Conservation (phyloP, 306 rosid genomes). For the Dryas octopetala region DNA sequence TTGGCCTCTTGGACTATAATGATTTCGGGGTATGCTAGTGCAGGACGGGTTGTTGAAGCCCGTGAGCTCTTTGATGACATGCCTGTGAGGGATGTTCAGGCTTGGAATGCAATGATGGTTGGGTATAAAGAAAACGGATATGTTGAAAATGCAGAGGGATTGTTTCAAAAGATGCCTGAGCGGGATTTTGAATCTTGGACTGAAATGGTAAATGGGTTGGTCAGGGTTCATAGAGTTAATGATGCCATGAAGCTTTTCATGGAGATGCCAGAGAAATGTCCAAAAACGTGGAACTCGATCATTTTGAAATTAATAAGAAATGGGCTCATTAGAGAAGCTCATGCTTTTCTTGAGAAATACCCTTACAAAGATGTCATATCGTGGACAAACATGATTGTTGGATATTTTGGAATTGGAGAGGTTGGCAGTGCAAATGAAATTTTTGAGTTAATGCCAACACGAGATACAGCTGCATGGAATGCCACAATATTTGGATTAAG, state of each 20-base stretch:
- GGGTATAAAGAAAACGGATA: conserved; percentile 44
- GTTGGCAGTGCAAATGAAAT: conserved; percentile 34
- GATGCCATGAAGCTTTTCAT: conserved; percentile 46
- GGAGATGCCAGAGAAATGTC: conserved; percentile 52
- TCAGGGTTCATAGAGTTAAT: conserved; percentile 26
- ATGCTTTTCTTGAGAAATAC: conserved; percentile 41
- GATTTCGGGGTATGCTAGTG: conserved; percentile 35
- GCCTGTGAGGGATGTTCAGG: conserved; percentile 44
- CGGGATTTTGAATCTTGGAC: conserved; percentile 43
- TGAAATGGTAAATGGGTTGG: conserved; percentile 42
- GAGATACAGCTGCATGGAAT: conserved; percentile 49
- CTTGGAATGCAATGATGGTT: conserved; percentile 48
- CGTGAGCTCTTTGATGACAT: conserved; percentile 40
- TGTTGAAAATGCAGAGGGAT: conserved; percentile 33
- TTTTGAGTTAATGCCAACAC: conserved; percentile 33
- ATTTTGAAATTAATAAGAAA: conserved; percentile 37
- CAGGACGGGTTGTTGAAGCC: conserved; percentile 41
- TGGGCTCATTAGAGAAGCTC: conserved; percentile 42
- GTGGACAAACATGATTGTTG: conserved; percentile 52
- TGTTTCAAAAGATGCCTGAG: conserved; percentile 46
- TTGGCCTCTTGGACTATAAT: conserved; percentile 56
- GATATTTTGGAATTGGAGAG: conserved; percentile 43
- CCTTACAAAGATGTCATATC: conserved; percentile 45
- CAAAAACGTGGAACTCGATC: conserved; percentile 43
- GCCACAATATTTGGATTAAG: conserved; percentile 55